Evolutionary conservation across 140 eudicot species (phyloP).

Genomic region (Cichorium intybus): DNA sequence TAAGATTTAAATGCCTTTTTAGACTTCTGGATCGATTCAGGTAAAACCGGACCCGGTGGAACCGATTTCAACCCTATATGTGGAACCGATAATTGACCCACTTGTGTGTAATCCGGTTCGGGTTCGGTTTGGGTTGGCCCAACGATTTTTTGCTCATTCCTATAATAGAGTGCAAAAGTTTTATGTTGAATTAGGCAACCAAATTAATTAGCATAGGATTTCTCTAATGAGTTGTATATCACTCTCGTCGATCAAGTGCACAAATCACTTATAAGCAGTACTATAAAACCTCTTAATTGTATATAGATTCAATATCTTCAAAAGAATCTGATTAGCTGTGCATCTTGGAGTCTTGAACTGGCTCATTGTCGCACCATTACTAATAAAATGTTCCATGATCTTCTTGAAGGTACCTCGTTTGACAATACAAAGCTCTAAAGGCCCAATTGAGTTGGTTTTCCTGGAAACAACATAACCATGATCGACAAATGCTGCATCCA

Average conservation of each 20-base stretch:
- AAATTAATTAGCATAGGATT: not conserved
- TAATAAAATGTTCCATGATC: constrained; percentile 71
- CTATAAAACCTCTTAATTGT: constrained; percentile 56
- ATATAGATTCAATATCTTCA: constrained; percentile 48
- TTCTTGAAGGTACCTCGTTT: constrained; percentile 72
- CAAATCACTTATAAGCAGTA: constrained; percentile 48
- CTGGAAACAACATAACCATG: constrained; percentile 83
- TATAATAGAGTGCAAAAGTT: not conserved
- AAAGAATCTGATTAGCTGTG: constrained; percentile 47
- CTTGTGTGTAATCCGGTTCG: too few species aligned
- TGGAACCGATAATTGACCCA: too few species aligned
- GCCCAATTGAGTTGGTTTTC: constrained; percentile 61
- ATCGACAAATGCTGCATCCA: constrained; percentile 80
- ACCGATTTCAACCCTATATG: too few species aligned
- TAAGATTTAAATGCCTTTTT: too few species aligned
- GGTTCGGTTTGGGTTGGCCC: too few species aligned
- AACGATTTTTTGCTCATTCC: too few species aligned
- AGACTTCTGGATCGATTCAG: too few species aligned
- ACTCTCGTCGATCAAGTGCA: not conserved
- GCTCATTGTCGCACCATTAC: constrained; percentile 84
- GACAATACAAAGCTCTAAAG: constrained; percentile 74
- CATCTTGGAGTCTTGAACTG: constrained; percentile 95
- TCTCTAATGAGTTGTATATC: not conserved
- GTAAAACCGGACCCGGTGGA: too few species aligned
- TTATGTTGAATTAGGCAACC: not conserved